Evolutionary conservation across 371 early-diverging fungal species (phyloP), one percentile per base, ranked within the genome.

Genomic region (Apophysomyces trapeziformis): DNA sequence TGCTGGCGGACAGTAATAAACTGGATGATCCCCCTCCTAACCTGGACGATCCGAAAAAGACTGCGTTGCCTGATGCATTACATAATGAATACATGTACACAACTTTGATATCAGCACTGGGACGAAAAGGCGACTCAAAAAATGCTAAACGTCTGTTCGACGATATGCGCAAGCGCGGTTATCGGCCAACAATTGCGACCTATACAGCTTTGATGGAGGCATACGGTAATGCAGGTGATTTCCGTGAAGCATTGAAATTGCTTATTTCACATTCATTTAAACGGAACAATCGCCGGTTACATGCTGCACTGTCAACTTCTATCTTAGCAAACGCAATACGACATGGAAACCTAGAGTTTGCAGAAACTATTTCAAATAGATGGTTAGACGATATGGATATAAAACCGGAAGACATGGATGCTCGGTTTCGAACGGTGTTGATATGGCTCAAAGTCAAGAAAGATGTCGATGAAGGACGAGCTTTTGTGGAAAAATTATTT

Each of bases 21-120:
- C 26, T 38, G 41, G 43, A 60, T 43, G 44, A 38, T 43, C 44
- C 60, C 38, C 38, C 36, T 21, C 8, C 57, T 9, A 7, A 38
- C 6, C 18, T 9, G 38, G 37, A 18, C 58, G 38, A 44, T 45
- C 43, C 61, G 39, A 39, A 61, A 12, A 61, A 36, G 39, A 43
- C 61, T 35, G n/a, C 44, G 26, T 39, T 61, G 41, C 38, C 61
- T n/a, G 60, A 58, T 16, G 37, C 69, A 36, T 16, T 50, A 35
- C 75, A 70, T 62, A 74, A 79, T 64, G 71, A 68, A 57, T 72
- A 77, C 62, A 71, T 79, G 41, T 82, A 82, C 45, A 82, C 82
- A 7, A 73, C 79, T 5, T 68, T 82, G 26, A 82, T 82, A 32
- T 56, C 78, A 16, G 72, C 72, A 39, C 65, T 79, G 61, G 79